Base-by-base conservation (phyloP, 768 basidiomycete genomes). In the Mycena latifolia region DNA sequence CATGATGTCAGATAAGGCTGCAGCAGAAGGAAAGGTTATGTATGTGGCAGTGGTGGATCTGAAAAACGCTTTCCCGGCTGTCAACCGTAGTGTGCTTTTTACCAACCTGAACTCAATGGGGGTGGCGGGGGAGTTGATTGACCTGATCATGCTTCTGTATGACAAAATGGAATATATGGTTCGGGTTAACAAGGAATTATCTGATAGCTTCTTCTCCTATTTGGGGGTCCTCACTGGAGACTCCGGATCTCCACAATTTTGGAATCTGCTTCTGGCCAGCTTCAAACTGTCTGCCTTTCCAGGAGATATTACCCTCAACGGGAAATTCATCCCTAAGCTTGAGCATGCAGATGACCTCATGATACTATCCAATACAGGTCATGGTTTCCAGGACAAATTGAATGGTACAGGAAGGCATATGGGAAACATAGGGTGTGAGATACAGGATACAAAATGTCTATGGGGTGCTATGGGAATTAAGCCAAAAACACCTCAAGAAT, bases 331-430 rank as follows among this genome's bases (percentile, higher is more conserved):
- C 15, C 59, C 74, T 5, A 63, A 75, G 51, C 29, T 75, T 1
- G 75, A 74, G 33, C 75, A 75, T 35, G 75, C 76, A 18, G 75
- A 77, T 53, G 76, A 76, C 55, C 54, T 77, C 22, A 56, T 69
- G 27, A 41, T 76, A 9, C 46, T 74, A 7, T 71, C 75, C 5
- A 63, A 37, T 9, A 64, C 71, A 0, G n/a, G 60, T 0, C 54
- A 28, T 4, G 74, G 66, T 5, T 54, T 74, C 12, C 74, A 74
- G 41, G 47, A 45, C 15, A 59, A 50, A 24, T 24, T 59, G 22
- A n/a, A 43, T n/a, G 41, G 41, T 4, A 43, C 41, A 4, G 41
- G 41, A 7, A n/a, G 7, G 20, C 41, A 43, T 20, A 43, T 43
- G 41, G 37, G 58, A 5, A 43, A 60, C 10, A 60, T 60, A n/a